These are phyloP conservation scores for Cupressus sempervirens DNA, from an alignment of 75 land plant genomes.

Conservation along the genomic window DNA sequence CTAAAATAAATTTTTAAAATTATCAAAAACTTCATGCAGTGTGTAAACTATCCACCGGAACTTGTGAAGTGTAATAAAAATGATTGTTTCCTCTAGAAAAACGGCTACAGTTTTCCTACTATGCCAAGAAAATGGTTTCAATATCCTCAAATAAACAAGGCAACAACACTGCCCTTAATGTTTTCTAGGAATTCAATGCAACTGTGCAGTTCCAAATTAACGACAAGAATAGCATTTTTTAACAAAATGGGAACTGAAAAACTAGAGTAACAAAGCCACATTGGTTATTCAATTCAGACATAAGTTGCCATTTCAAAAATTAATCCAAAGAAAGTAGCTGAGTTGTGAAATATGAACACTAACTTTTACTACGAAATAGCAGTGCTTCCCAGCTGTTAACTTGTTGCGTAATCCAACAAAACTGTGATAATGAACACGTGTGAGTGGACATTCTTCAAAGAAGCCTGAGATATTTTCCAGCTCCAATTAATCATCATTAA, in stretches of 20 bases:
- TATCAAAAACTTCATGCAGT: neutral
- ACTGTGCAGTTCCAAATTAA: neutral
- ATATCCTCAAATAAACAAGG: neutral
- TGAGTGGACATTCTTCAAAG: neutral
- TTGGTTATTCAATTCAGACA: neutral
- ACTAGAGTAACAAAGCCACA: neutral
- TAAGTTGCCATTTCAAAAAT: neutral
- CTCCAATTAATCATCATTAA: neutral
- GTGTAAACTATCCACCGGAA: neutral
- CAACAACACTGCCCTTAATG: neutral
- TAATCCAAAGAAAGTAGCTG: no score
- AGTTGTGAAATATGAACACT: neutral
- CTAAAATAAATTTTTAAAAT: no score
- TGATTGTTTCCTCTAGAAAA: neutral
- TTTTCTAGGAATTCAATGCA: neutral
- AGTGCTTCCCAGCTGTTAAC: neutral
- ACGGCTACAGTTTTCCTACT: neutral
- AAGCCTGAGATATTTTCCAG: neutral
- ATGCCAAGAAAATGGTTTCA: neutral
- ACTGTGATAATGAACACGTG: neutral
- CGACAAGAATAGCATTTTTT: neutral
- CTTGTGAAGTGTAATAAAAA: neutral
- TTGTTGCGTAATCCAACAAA: neutral
- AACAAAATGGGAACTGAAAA: neutral
- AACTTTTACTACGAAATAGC: neutral